These are phyloP conservation scores for Hansenula anomala DNA, from an alignment of 1,139 yeast species.

Conservation along the genomic window DNA sequence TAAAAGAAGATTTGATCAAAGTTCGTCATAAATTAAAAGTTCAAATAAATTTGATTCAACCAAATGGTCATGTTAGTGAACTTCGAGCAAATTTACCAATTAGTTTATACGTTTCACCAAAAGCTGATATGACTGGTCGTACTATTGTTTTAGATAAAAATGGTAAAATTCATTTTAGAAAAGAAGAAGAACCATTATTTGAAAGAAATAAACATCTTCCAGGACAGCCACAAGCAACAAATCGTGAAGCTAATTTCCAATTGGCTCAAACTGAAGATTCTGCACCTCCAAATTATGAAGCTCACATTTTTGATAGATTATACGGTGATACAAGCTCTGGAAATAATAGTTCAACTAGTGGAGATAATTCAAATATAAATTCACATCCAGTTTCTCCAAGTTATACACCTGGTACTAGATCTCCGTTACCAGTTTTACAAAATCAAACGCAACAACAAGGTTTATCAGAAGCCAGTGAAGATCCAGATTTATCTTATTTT, in stretches of 20 bases:
- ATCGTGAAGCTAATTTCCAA: not conserved
- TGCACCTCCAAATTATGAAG: slow-evolving; percentile 85
- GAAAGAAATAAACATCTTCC: slow-evolving; percentile 12
- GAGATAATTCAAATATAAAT: not conserved
- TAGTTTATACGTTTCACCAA: slow-evolving; percentile 51
- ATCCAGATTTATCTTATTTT: slow-evolving; percentile 2
- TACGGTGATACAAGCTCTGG: slow-evolving; percentile 23
- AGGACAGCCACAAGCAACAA: not conserved
- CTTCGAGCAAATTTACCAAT: slow-evolving; percentile 65
- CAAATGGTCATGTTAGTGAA: slow-evolving; percentile 64
- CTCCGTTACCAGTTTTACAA: slow-evolving; percentile 1
- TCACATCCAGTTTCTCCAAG: not conserved
- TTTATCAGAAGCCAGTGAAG: not conserved
- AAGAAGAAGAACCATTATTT: slow-evolving; percentile 32
- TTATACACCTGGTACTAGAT: not conserved
- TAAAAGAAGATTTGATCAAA: slow-evolving; percentile 42
- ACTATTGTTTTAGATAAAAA: slow-evolving; percentile 45
- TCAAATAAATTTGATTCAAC: slow-evolving; percentile 49
- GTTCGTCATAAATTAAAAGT: slow-evolving; percentile 61
- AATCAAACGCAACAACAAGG: not conserved
- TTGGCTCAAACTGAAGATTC: slow-evolving; percentile 33
- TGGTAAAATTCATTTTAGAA: slow-evolving; percentile 44
- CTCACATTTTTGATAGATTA: slow-evolving; percentile 68
- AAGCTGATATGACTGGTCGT: slow-evolving; percentile 47
- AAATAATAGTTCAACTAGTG: not conserved